Percentiles rank a stretch among this genome's conserved stretches.
These are phyloP conservation scores for Lachancea mirantina DNA, from an alignment of 805 yeast species.

Conservation along the genomic window DNA sequence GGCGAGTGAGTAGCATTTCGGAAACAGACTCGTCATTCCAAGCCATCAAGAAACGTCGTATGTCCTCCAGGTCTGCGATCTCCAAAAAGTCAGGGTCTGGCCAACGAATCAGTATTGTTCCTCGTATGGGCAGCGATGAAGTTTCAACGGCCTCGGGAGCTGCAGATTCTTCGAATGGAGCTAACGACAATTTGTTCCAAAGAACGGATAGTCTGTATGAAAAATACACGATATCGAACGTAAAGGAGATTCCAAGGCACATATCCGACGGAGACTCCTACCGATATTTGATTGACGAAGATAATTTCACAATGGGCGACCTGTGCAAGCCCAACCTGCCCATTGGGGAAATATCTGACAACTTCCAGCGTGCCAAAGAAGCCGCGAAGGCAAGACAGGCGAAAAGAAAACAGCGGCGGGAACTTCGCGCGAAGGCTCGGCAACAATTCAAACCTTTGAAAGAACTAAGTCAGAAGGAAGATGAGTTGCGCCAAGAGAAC, in stretches of 20 bases:
- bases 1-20: constrained; percentile 17
- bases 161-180: constrained; percentile 13
- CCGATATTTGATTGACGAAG: constrained; percentile 44
- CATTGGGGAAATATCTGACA: constrained; percentile 56
- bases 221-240: constrained; percentile 30
- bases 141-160: constrained; percentile 13
- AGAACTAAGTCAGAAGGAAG: constrained; percentile 25
- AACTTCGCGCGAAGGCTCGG: constrained; percentile 38
- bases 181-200: constrained; percentile 15
- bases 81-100: constrained; percentile 24
- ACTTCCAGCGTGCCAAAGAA: constrained; percentile 46
- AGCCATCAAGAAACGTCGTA: constrained; percentile 26
- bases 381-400: constrained; percentile 38
- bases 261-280: constrained; percentile 35
- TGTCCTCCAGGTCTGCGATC: constrained; percentile 21
- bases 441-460: constrained; percentile 32
- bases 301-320: constrained; percentile 56
- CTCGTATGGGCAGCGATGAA: constrained; percentile 17
- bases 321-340: constrained; percentile 62
- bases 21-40: constrained; percentile 25
- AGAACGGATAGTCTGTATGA: constrained; percentile 23
- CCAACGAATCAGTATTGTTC: constrained; percentile 31
- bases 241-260: constrained; percentile 34
- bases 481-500: constrained; percentile 23
- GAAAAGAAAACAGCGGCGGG: constrained; percentile 31